Evolutionary conservation across 495 filamentous ascomycete species (phyloP), one percentile per base, ranked within the genome.

Genomic region (Aspergillus taichungensis): DNA sequence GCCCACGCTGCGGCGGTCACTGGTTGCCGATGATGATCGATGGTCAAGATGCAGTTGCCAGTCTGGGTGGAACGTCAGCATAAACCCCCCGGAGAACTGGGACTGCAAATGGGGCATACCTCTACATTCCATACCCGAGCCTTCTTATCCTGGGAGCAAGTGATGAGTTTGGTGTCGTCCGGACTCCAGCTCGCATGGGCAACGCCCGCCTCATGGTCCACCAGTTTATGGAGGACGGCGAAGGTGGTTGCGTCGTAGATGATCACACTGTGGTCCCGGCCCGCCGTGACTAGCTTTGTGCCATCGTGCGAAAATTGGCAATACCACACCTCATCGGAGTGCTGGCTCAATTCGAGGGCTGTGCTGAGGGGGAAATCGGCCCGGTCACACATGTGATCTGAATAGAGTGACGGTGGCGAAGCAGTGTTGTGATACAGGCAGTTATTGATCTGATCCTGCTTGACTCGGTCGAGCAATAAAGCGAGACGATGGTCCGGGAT

Each of bases 401-500:
- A 77, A 66, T 94, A 97, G 41, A 99, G 73, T 1, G 90, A 95
- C 0, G 88, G 88, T 3, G 87, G 69, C 1, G 69, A 60, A n/a
- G 78, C 71, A 5, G 80, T 85, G 46, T 91, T 95, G 67, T 99
- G 92, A 65, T 87, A 99, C 36, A 88, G 65, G 55, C 92, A 99
- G 33, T 78, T 74, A 39, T 79, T 75, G 36, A 97, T 85, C 64
- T 95, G 91, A 43, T 71, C 77, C 39, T 79, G 69, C 56, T 96
- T 95, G 27, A 94, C 78, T 45, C 91, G 78, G 39, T 86, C 73
- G 40, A 99, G 66, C n/a, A 99, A 64, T 24, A 78, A 70, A 6
- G 87, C 88, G n/a, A 99, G 72, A 9, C 92, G 85, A 61, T 94
- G 87, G 53, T 94, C 86, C 5, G 92, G 94, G 40, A 99, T 87